Evolutionary conservation across 371 early-diverging fungal genomes (phyloP), one percentile per base, ranked within the genome.

Genomic region (Apophysomyces trapeziformis): DNA sequence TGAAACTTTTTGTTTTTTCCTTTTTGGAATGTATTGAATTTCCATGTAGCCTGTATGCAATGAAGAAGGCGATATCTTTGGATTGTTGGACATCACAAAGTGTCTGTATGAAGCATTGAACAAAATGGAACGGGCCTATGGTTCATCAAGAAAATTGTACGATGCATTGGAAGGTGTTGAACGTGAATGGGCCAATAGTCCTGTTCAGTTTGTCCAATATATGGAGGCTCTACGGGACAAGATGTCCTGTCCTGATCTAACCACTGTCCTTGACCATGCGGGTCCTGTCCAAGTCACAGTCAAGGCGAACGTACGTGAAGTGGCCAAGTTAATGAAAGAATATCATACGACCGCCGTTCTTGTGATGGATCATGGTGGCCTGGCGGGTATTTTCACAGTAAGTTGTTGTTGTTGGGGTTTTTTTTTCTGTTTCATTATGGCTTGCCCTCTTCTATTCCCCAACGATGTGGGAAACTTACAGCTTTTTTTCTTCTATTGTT

Each of bases 11-110:
- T 4, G 16, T 60, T 54, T 37, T 59, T 44, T 65, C 9, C 14
- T 14, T 38, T 39, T 18, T 45, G 32, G 32, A 26, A 26, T 26
- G 32, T 26, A 2, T 26, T 26, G 32, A 26, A 26, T 26, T 18
- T 13, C 36, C 54, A 12, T 45, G 38, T 50, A 73, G 73, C 94
- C 92, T 0, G 92, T 93, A 37, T 90, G 93, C 71, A 87, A 89
- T 71, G 90, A 91, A 65, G 87, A 89, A 68, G 92, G 89, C 45
- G 94, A 93, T 68, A 93, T 97, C 46, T 93, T 96, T 58, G 96
- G 97, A 14, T 73, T 96, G 58, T 79, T 96, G 58, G 97, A 97
- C 77, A 95, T 97, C 69, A 96, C 96, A 61, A 95, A 95, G 68
- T 94, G 95, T 76, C 84, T 97, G 68, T 95, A 92, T 73, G 95